These are phyloP conservation scores for Ajuga chamaepitys DNA, from an alignment of 257 asterid species.

Conservation along the genomic window DNA sequence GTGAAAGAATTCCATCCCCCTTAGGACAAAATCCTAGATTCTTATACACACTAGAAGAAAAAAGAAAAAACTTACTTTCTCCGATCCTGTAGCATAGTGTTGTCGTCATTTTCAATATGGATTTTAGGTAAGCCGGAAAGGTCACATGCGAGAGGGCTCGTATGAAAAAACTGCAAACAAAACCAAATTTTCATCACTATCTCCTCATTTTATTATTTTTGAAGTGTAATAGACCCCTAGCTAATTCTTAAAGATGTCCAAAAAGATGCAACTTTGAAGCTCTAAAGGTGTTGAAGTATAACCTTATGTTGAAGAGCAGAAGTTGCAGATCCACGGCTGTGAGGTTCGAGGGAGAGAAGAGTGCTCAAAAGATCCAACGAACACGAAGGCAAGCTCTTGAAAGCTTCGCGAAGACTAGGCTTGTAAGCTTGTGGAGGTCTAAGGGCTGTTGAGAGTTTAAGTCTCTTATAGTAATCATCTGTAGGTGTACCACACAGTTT, in stretches of 20 bases:
- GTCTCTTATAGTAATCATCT: slow-evolving; percentile 50
- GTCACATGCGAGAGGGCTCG: slow-evolving; percentile 60
- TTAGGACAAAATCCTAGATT: no score
- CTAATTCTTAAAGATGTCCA: no score
- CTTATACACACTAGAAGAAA: no score
- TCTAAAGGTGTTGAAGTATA: no score
- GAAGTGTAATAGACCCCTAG: no score
- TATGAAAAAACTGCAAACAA: slow-evolving; percentile 43
- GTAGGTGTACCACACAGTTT: slow-evolving; percentile 79
- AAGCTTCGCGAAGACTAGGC: slow-evolving; percentile 48
- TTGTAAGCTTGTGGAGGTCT: slow-evolving; percentile 64
- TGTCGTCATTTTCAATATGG: slow-evolving; percentile 39
- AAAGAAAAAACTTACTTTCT: slow-evolving; percentile 37
- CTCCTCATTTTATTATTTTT: not conserved
- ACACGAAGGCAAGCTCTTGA: slow-evolving; percentile 51
- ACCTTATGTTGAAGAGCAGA: slow-evolving; percentile 66
- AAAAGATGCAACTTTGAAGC: no score
- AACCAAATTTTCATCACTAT: not conserved
- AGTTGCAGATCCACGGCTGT: slow-evolving; percentile 46
- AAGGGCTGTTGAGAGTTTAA: slow-evolving; percentile 48
- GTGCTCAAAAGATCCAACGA: slow-evolving; percentile 41
- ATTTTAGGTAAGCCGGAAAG: slow-evolving; percentile 55
- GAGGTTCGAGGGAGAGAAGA: slow-evolving; percentile 71
- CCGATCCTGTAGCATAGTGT: slow-evolving; percentile 21
- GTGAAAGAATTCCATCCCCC: not conserved